Conservation (phyloP, 768 basidiomycete species). For the Termitomyces sp. region DNA sequence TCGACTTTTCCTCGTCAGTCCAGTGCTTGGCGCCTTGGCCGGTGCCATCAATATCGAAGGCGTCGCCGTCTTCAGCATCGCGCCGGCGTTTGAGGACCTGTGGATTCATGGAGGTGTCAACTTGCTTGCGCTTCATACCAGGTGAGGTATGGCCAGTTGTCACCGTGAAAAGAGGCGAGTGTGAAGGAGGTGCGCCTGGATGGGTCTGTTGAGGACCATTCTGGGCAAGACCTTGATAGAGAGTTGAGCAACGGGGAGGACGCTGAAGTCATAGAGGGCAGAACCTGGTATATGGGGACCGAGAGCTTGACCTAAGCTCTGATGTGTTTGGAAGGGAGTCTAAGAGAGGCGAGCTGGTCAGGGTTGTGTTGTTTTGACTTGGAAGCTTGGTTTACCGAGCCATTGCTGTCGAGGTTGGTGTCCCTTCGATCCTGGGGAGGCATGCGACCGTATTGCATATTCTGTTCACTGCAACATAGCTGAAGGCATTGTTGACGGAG, state of each 20-base stretch:
- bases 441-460: constrained; percentile 62
- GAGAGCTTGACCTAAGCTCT: constrained; percentile 61
- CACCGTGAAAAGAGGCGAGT: constrained; percentile 37
- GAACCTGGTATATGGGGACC: constrained; percentile 46
- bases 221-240: constrained; percentile 33
- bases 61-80: constrained; percentile 36
- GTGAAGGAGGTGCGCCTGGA: constrained; percentile 28
- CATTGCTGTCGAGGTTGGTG: constrained; percentile 51
- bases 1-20: constrained; percentile 81
- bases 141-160: constrained; percentile 28
- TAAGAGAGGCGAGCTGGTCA: constrained; percentile 27
- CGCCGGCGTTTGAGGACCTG: constrained; percentile 45
- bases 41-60: constrained; percentile 42
- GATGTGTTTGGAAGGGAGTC: constrained; percentile 52
- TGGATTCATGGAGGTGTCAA: constrained; percentile 30
- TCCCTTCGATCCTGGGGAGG: constrained; percentile 49
- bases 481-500: constrained; percentile 14
- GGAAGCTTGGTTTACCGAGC: constrained; percentile 45
- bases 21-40: constrained; percentile 76
- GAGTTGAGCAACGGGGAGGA: constrained; percentile 30
- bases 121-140: constrained; percentile 49
- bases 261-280: constrained; percentile 20
- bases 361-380: constrained; percentile 21
- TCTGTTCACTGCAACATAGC: constrained; percentile 44
- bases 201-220: constrained; percentile 27